phyloP scores from a whole-genome alignment of 352 stramenopile species.

The Phytophthora cryptogea region DNA sequence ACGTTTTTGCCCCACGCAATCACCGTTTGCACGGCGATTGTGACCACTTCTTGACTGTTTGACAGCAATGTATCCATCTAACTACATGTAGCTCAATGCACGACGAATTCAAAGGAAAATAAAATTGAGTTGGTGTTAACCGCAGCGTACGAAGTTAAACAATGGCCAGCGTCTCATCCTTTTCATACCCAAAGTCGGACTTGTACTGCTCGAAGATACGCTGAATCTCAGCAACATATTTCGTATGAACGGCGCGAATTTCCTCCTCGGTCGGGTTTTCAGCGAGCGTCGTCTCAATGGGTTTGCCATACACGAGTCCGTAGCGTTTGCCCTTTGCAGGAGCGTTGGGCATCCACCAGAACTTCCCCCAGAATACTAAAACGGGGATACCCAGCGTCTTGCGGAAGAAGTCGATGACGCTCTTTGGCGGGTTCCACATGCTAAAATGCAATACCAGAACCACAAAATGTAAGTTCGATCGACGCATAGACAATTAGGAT shows the following conservation, averaged over 20 bases:
- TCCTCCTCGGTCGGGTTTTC: slow-evolving; percentile 58
- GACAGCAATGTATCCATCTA: no score
- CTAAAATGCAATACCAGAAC: slow-evolving; percentile 16
- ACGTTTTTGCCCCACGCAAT: slow-evolving; percentile 1
- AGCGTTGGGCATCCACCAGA: slow-evolving; percentile 67
- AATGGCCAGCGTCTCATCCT: slow-evolving; percentile 68
- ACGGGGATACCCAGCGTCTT: slow-evolving; percentile 66
- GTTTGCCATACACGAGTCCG: slow-evolving; percentile 70
- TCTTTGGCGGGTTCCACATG: slow-evolving; percentile 60
- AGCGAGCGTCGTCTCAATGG: slow-evolving; percentile 47
- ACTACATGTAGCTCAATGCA: no score
- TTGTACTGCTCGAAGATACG: slow-evolving; percentile 70
- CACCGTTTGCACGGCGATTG: slow-evolving; percentile 1
- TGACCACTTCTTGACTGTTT: not conserved
- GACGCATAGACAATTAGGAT: not conserved
- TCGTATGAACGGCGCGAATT: slow-evolving; percentile 43
- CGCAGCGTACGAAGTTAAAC: slow-evolving; percentile 25
- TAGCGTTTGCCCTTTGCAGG: slow-evolving; percentile 56
- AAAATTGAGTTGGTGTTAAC: not conserved
- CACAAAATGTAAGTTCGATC: not conserved
- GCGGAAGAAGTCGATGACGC: slow-evolving; percentile 51
- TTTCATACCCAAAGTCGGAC: slow-evolving; percentile 58
- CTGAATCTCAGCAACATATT: slow-evolving; percentile 63
- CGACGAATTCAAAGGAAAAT: no score
- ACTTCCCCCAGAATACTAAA: slow-evolving; percentile 74